Evolutionary conservation across 192 early-diverging fungal species (phyloP), one percentile per base, ranked within the genome.

Genomic region (Chytriomyces hyalinus): DNA sequence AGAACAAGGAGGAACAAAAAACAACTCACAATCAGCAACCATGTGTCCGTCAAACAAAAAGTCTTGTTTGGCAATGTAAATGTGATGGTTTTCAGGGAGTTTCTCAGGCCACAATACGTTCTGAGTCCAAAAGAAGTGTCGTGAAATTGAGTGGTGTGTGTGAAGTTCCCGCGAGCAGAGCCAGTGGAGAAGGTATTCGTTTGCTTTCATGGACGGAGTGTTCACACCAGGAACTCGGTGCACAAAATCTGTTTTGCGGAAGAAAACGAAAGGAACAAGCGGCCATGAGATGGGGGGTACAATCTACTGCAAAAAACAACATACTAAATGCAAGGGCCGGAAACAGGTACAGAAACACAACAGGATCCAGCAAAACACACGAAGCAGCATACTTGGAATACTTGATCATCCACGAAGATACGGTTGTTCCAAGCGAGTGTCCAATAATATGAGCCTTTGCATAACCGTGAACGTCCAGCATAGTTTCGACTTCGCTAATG

Each of bases 371-470:
- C 28, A 92, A 61, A 2, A 90, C 84, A 26, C 76, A 59, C 3
- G 90, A 89, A 5, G 81, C 81, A 20, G 89, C 80, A 43, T 78
- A 69, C 28, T 87, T 87, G 36, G 82, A 67, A 44, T 87, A 80
- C 46, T 88, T 87, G 62, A 88, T 78, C 62, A 92, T 66, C 82
- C 87, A 91, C 1, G 87, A 78, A 7, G 84, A 79, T 0, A 89
- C 80, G 44, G 85, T 88, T 9, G 91, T 90, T 5, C 91, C 91
- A 10, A 92, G 81, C 6, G 90, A 92, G 73, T 92, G 91, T 6
- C 86, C 89, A 22, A 92, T 85, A 73, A 91, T 88, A 1, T 87
- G 83, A 6, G 91, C 91, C n/a, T 85, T 80, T 13, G 77, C 46
- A 66, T 83, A 86, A 0, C 80, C 81, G 67, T 91, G 87, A 6